phyloP scores from a whole-genome alignment of 805 yeast species.

The Ogataea pini region DNA sequence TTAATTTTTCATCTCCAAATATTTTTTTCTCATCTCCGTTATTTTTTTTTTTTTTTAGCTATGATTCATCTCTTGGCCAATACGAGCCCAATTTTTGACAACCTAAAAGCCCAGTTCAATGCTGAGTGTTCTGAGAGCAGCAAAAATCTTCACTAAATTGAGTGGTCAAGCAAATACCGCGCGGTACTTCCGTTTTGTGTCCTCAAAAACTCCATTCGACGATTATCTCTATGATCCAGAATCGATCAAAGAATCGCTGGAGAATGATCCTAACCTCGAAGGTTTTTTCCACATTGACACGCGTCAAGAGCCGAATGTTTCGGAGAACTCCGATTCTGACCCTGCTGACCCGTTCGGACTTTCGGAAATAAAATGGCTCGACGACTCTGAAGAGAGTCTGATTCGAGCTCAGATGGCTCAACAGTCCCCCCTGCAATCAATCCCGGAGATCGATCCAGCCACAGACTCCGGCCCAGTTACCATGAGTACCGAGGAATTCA shows the following conservation, averaged over 20 bases:
- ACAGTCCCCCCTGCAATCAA: neutral
- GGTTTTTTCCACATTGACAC: conserved; percentile 26
- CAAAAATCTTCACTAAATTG: no score
- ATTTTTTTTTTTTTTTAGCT: no score
- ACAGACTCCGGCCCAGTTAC: conserved; percentile 22
- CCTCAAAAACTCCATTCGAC: conserved; percentile 21
- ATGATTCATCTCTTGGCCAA: no score
- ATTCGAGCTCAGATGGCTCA: conserved; percentile 8
- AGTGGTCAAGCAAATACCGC: neutral
- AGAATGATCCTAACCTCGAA: conserved; percentile 32
- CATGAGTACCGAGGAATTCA: conserved; percentile 25
- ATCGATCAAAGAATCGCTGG: conserved; percentile 22
- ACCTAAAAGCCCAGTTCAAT: no score
- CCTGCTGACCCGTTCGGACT: conserved; percentile 27
- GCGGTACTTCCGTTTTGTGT: neutral
- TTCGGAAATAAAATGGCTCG: conserved; percentile 23
- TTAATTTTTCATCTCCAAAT: neutral
- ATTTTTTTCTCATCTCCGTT: neutral
- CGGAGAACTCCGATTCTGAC: neutral
- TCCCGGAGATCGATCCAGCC: neutral
- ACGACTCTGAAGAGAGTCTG: conserved; percentile 2
- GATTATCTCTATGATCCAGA: conserved; percentile 16
- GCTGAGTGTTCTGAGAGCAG: no score
- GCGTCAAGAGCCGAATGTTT: neutral
- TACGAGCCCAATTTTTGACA: no score